A percentile compares a stretch with the other conserved stretches of the same genome.
Evolutionary conservation across 2,329 filamentous ascomycete species (phyloP).

Genomic region (Alternaria brassicicola): DNA sequence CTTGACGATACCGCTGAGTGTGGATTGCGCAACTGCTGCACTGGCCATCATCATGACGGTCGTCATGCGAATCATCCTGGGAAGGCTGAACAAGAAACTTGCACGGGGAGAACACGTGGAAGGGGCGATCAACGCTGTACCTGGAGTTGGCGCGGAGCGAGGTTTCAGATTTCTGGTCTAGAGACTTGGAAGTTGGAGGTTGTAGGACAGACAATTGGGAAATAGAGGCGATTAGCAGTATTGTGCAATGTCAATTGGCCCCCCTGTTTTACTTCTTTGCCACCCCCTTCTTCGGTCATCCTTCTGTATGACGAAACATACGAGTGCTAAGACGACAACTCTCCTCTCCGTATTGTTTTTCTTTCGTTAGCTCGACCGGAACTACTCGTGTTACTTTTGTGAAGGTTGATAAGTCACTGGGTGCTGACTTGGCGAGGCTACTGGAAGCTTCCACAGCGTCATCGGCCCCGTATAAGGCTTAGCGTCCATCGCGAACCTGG

Average conservation of each 20-base stretch:
- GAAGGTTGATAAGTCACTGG: slow-evolving; percentile 2
- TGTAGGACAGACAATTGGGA: background rate
- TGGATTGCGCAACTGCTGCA: slow-evolving; percentile 70
- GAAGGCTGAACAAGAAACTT: slow-evolving; percentile 71
- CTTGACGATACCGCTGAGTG: slow-evolving; percentile 65
- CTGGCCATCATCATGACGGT: slow-evolving; percentile 69
- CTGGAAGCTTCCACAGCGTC: slow-evolving; percentile 33
- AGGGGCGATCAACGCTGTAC: slow-evolving; percentile 60
- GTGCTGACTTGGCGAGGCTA: slow-evolving; percentile 5
- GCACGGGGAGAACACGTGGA: slow-evolving; percentile 65
- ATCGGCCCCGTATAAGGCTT: slow-evolving; percentile 16
- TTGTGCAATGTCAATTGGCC: background rate
- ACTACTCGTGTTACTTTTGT: background rate
- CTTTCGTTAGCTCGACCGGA: background rate
- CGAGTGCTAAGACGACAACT: background rate
- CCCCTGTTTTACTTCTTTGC: slow-evolving; percentile 10
- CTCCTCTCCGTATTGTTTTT: background rate
- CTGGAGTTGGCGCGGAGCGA: slow-evolving; percentile 62
- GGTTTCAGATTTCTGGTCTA: slow-evolving; percentile 71
- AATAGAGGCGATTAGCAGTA: background rate
- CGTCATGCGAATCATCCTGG: slow-evolving; percentile 66
- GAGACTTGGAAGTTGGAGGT: background rate
- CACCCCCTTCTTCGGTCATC: background rate
- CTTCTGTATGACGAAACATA: background rate
- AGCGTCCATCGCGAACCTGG: slow-evolving; percentile 11